Percentiles rank a stretch among this genome's conserved stretches.
These are phyloP conservation scores for Globisporangium solare DNA, from an alignment of 352 stramenopile species.

Conservation along the genomic window DNA sequence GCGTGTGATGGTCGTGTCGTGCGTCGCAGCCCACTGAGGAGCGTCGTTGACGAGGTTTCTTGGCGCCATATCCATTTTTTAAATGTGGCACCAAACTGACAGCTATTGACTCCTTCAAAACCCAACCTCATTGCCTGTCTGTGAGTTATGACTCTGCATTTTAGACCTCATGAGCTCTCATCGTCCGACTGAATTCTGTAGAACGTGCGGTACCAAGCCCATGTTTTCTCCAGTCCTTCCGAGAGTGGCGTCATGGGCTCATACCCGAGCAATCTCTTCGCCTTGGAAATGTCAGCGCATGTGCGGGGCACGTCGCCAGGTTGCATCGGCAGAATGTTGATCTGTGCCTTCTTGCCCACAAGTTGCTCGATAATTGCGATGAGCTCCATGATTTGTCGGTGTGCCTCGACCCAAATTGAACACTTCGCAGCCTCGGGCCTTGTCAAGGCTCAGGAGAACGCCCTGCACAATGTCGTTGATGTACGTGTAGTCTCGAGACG, in stretches of 20 bases:
- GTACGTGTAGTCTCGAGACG: conserved; percentile 97
- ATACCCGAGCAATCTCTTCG: conserved; percentile 93
- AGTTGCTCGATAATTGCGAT: conserved; percentile 94
- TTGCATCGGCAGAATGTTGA: conserved; percentile 93
- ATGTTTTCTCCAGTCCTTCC: conserved; percentile 72
- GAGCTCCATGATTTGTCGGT: conserved; percentile 90
- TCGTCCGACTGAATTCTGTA: neutral
- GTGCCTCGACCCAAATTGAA: conserved; percentile 96
- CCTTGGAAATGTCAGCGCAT: conserved; percentile 95
- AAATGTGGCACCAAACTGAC: no score
- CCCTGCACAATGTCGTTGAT: conserved; percentile 98
- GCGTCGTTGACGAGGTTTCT: no score
- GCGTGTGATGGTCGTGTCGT: no score
- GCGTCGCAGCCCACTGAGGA: no score
- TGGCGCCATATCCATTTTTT: no score
- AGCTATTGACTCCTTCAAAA: no score
- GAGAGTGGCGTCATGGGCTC: conserved; percentile 90
- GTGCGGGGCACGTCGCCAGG: conserved; percentile 95
- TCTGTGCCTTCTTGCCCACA: conserved; percentile 91
- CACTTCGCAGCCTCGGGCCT: conserved; percentile 88
- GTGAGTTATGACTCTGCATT: no score
- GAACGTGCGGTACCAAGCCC: conserved; percentile 2
- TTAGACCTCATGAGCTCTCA: no score
- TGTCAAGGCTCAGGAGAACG: conserved; percentile 77
- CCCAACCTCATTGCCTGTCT: no score